phyloP scores from a whole-genome alignment of 2,329 filamentous ascomycete species.

The Karstenula rhodostoma region DNA sequence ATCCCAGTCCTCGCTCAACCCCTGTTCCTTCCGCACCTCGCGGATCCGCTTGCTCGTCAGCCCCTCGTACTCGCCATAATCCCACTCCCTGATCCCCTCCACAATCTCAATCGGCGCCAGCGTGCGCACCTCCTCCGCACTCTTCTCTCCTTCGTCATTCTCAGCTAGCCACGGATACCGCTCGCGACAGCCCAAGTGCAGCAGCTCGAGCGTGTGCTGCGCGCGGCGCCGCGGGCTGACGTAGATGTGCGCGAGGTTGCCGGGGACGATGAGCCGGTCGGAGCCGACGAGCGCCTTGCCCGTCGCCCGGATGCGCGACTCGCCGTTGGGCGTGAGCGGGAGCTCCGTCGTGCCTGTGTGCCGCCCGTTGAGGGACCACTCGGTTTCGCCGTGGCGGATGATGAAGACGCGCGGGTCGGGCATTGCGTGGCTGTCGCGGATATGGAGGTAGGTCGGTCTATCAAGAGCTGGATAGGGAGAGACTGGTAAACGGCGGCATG shows the following conservation, averaged over 20 bases:
- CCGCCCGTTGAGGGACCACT: constrained; percentile 85
- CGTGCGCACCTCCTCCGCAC: constrained; percentile 34
- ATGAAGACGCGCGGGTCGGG: constrained; percentile 61
- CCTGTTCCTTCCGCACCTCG: constrained; percentile 54
- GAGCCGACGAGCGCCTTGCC: constrained; percentile 84
- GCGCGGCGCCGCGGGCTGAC: constrained; percentile 87
- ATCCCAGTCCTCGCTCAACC: constrained; percentile 71
- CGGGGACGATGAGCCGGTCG: constrained; percentile 84
- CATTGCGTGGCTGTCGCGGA: constrained; percentile 35
- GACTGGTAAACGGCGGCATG: neutral
- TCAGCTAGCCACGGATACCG: constrained; percentile 57
- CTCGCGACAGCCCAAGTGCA: constrained; percentile 75
- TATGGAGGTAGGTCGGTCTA: neutral
- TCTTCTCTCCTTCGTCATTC: neutral
- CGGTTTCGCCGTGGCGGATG: constrained; percentile 87
- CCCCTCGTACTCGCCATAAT: constrained; percentile 70
- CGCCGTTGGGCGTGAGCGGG: constrained; percentile 79
- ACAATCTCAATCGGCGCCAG: constrained; percentile 59
- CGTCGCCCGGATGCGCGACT: constrained; percentile 65
- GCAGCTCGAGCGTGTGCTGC: constrained; percentile 87
- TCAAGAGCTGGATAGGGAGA: neutral
- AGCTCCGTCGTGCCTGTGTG: constrained; percentile 88
- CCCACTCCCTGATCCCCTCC: constrained; percentile 66
- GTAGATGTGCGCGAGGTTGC: constrained; percentile 84
- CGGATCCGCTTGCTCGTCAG: constrained; percentile 62